Evolutionary conservation across 2,329 filamentous ascomycete species (phyloP).

Genomic region (Exophiala calicioides): DNA sequence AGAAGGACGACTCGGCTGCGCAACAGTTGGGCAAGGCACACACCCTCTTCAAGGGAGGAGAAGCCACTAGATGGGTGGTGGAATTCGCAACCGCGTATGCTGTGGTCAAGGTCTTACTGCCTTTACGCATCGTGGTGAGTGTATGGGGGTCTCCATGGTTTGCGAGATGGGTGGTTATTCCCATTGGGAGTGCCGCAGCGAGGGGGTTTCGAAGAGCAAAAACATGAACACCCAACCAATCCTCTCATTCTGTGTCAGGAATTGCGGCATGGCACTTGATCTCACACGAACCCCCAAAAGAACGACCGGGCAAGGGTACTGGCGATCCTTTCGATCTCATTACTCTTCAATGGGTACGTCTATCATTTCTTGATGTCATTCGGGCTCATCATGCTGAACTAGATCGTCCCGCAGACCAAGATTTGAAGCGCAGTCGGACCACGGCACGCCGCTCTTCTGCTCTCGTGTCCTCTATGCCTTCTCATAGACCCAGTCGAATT

Average conservation of each 20-base stretch:
- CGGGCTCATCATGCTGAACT: too few species aligned
- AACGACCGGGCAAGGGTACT: too few species aligned
- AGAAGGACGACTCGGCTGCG: slow-evolving; percentile 4
- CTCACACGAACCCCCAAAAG: too few species aligned
- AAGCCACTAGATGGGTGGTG: slow-evolving; percentile 57
- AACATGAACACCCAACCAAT: slow-evolving; percentile 10
- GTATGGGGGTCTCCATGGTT: slow-evolving; percentile 94
- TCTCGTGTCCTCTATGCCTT: slow-evolving; percentile 55
- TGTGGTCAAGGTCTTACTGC: slow-evolving; percentile 81
- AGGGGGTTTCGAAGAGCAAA: slow-evolving; percentile 41
- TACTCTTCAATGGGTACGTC: too few species aligned
- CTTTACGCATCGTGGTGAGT: slow-evolving; percentile 73
- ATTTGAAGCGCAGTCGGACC: too few species aligned
- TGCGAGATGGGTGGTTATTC: slow-evolving; percentile 64
- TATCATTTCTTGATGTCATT: too few species aligned
- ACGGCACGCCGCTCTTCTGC: background rate
- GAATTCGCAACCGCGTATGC: slow-evolving; percentile 87
- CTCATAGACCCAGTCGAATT: slow-evolving; percentile 97
- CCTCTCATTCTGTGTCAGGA: too few species aligned
- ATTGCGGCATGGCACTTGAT: too few species aligned
- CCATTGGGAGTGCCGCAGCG: slow-evolving; percentile 44
- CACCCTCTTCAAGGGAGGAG: too few species aligned
- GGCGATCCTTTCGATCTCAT: too few species aligned
- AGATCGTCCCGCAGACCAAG: too few species aligned
- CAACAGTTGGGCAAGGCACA: too few species aligned